Evolutionary conservation across 2,329 filamentous ascomycete genomes (phyloP).

Genomic region (Ophiosphaerella herpotricha): DNA sequence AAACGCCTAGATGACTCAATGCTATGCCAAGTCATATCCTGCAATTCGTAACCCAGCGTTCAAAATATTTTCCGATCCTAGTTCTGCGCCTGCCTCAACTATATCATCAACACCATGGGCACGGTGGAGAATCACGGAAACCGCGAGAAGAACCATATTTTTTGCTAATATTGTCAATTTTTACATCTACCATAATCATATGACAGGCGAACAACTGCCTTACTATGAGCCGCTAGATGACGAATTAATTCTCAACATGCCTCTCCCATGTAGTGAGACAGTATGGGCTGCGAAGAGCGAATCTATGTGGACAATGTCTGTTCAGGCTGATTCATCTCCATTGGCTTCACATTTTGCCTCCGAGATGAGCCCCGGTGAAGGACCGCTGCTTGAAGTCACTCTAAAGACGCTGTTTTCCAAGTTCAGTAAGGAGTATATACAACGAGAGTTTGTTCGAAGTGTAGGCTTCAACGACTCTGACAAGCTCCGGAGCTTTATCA

Average conservation of each 20-base stretch:
- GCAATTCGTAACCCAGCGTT: background rate
- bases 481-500: background rate
- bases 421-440: background rate
- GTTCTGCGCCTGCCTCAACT: background rate
- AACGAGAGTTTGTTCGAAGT: background rate
- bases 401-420: background rate
- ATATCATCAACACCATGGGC: background rate
- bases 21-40: background rate
- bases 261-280: background rate
- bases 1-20: background rate
- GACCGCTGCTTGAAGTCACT: background rate
- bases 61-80: background rate
- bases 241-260: conserved; percentile 1
- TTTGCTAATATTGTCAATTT: background rate
- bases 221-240: background rate
- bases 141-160: background rate
- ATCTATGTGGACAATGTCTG: background rate
- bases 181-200: background rate
- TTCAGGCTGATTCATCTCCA: background rate
- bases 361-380: background rate
- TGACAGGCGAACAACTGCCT: background rate
- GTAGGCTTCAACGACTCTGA: background rate
- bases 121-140: background rate
- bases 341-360: background rate
- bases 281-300: background rate